A percentile compares a stretch with the other conserved stretches of the same genome.
phyloP scores from a whole-genome alignment of 345 rosid species.

The Theobroma cacao region DNA sequence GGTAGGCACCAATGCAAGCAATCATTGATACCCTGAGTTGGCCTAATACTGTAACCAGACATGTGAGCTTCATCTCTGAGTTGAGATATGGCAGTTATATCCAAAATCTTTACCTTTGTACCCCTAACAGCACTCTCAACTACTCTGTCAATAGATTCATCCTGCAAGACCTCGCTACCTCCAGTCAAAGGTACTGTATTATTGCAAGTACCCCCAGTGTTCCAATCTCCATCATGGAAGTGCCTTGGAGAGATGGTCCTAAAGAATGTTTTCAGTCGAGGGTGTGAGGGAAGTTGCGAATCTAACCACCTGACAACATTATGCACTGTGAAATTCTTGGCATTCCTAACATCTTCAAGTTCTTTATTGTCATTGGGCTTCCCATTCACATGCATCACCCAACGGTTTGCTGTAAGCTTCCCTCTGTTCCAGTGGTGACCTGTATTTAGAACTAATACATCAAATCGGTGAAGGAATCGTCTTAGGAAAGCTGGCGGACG shows the following conservation, averaged over 20 bases:
- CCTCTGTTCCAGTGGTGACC: slow-evolving; percentile 92
- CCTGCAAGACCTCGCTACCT: slow-evolving; percentile 44
- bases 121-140: slow-evolving; percentile 57
- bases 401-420: slow-evolving; percentile 59
- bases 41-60: slow-evolving; percentile 46
- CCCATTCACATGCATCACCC: slow-evolving; percentile 67
- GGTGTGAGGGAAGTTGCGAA: slow-evolving; percentile 52
- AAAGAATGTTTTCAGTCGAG: slow-evolving; percentile 57
- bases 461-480: slow-evolving; percentile 44
- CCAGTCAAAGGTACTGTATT: slow-evolving; percentile 51
- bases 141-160: slow-evolving; percentile 50
- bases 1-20: slow-evolving; percentile 99
- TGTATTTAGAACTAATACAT: slow-evolving; percentile 65
- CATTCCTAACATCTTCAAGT: slow-evolving; percentile 40
- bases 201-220: slow-evolving; percentile 74
- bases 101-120: slow-evolving; percentile 60
- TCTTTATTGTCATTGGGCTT: slow-evolving; percentile 34
- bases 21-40: slow-evolving; percentile 47
- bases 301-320: slow-evolving; percentile 63
- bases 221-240: slow-evolving; percentile 75
- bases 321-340: slow-evolving; percentile 56
- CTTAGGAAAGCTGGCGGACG: slow-evolving; percentile 70
- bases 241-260: slow-evolving; percentile 77
- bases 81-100: slow-evolving; percentile 65
- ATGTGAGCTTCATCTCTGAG: slow-evolving; percentile 77